phyloP scores from a whole-genome alignment of 192 early-diverging fungal species.

The Backusella liffmaniae region DNA sequence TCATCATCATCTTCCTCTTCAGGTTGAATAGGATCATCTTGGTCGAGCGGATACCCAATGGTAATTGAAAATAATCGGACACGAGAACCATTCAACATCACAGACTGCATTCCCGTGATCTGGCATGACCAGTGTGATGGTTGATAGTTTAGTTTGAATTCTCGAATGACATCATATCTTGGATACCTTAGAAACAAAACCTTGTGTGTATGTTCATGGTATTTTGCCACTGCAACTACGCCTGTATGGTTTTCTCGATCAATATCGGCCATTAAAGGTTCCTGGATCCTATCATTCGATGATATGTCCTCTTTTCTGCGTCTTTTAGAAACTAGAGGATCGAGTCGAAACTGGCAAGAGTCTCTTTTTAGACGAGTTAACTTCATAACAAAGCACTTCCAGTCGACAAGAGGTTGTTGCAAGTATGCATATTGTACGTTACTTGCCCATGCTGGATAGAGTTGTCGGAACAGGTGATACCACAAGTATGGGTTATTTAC shows the following conservation, averaged over 20 bases:
- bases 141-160: constrained; percentile 18
- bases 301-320: not conserved
- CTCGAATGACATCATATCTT: constrained; percentile 13
- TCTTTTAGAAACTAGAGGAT: not conserved
- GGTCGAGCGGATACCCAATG: constrained; percentile 7
- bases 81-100: not conserved
- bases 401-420: constrained; percentile 17
- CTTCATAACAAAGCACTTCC: constrained; percentile 23
- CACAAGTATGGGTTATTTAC: constrained; percentile 25
- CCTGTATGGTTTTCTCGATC: constrained; percentile 22
- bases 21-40: not conserved
- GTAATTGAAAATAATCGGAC: constrained; percentile 20
- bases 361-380: constrained; percentile 2
- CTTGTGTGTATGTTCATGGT: constrained; percentile 12
- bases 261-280: constrained; percentile 27
- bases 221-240: constrained; percentile 18
- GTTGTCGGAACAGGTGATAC: constrained; percentile 17
- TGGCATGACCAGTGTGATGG: constrained; percentile 25
- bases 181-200: constrained; percentile 27
- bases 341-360: constrained; percentile 1
- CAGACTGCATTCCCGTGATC: constrained; percentile 24
- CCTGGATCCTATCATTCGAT: constrained; percentile 16
- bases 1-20: constrained; percentile 10
- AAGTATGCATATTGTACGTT: constrained; percentile 11
- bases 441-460: constrained; percentile 20